phyloP scores from a whole-genome alignment of 1,284 basidiomycete species.

The Trichosporon inkin region DNA sequence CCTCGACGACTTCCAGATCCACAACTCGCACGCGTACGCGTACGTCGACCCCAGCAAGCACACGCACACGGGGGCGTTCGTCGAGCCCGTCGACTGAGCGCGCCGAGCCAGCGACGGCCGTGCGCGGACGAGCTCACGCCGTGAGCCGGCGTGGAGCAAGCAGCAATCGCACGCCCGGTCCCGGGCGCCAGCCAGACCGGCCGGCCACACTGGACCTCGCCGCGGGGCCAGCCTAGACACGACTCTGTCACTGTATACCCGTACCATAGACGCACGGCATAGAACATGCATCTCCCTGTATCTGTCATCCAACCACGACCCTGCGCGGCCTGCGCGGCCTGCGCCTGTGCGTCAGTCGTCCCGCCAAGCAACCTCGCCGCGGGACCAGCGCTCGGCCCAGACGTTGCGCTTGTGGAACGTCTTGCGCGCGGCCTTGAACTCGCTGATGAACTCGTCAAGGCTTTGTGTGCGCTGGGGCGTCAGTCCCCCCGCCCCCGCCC shows the following conservation, averaged over 20 bases:
- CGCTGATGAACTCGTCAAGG: constrained; percentile 77
- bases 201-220: too few relatives aligned
- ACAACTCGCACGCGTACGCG: constrained; percentile 53
- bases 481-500: too few relatives aligned
- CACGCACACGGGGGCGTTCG: constrained; percentile 27
- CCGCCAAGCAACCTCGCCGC: constrained; percentile 76
- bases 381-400: constrained; percentile 79
- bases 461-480: too few relatives aligned
- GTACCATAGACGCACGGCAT: background rate
- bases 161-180: too few relatives aligned
- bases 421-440: constrained; percentile 80
- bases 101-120: too few relatives aligned
- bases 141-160: too few relatives aligned
- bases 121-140: too few relatives aligned
- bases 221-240: too few relatives aligned
- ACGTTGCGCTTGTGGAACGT: constrained; percentile 83
- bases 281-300: constrained; percentile 9
- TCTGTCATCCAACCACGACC: background rate
- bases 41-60: constrained; percentile 41
- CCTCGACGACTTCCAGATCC: constrained; percentile 65
- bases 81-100: constrained; percentile 34
- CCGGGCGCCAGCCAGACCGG: too few relatives aligned
- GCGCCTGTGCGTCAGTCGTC: constrained; percentile 53
- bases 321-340: too few relatives aligned
- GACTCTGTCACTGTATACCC: too few relatives aligned